phyloP scores from a whole-genome alignment of 2,329 filamentous ascomycete genomes.

The Ophiocordyceps camponoti-floridani region DNA sequence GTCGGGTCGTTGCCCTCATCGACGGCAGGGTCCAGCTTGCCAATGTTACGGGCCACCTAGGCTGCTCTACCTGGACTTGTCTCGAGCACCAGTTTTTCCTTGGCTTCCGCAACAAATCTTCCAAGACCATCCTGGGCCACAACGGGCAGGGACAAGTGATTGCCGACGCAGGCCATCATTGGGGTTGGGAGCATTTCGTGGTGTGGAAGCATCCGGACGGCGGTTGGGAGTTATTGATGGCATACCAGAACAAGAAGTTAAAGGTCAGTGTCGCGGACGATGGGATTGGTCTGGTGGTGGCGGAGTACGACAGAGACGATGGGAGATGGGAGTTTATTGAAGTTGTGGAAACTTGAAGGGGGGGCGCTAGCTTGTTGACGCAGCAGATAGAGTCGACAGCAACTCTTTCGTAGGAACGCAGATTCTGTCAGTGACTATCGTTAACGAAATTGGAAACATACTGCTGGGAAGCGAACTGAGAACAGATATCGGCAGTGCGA shows the following conservation, averaged over 20 bases:
- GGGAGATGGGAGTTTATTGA: background rate
- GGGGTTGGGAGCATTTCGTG: background rate
- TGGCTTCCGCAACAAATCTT: background rate
- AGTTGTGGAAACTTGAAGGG: background rate
- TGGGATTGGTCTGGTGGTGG: background rate
- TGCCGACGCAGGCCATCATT: background rate
- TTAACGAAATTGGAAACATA: too few species aligned
- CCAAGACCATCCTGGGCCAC: background rate
- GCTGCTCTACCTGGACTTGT: background rate
- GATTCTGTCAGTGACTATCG: too few species aligned
- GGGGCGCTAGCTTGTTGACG: too few species aligned
- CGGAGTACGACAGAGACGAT: background rate
- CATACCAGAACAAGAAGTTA: background rate
- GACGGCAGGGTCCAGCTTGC: background rate
- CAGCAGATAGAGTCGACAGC: too few species aligned
- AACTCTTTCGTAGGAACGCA: too few species aligned
- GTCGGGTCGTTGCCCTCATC: background rate
- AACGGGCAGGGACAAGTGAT: background rate
- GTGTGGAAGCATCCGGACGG: background rate
- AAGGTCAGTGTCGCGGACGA: background rate
- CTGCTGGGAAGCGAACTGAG: too few species aligned
- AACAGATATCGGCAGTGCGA: too few species aligned
- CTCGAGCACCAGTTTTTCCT: background rate
- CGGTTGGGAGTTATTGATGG: background rate
- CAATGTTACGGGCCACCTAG: background rate